Conservation (phyloP, 257 asterid species). For the Knoxia roxburghii region DNA sequence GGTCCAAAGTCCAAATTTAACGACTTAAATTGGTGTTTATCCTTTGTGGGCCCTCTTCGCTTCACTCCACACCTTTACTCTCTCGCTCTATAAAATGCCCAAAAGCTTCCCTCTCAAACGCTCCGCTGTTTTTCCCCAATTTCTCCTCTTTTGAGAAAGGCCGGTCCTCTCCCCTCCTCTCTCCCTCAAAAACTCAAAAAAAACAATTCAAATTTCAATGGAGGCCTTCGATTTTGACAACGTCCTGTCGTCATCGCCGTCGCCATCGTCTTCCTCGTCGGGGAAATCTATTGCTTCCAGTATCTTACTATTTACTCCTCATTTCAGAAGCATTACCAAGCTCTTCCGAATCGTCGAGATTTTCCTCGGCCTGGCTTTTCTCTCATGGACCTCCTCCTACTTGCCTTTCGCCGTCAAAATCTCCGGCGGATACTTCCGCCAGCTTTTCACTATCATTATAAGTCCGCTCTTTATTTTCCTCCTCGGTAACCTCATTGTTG, state of each 20-base stretch:
- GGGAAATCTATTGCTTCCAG: constrained; percentile 20
- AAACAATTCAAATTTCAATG: constrained; percentile 15
- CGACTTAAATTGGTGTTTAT: constrained; percentile 5
- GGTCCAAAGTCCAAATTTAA: not conserved
- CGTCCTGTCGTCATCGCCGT: constrained; percentile 7
- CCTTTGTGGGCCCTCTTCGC: constrained; percentile 5
- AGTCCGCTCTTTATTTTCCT: constrained; percentile 63
- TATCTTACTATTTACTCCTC: constrained; percentile 9
- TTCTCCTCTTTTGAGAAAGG: not conserved
- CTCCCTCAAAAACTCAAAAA: not conserved
- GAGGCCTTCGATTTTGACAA: constrained; percentile 24
- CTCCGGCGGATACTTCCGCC: constrained; percentile 57
- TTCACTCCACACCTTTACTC: not conserved
- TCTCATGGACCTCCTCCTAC: constrained; percentile 45
- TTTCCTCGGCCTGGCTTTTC: constrained; percentile 21
- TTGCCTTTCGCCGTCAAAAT: constrained; percentile 49
- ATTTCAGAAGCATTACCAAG: constrained; percentile 36
- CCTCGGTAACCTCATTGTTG: constrained; percentile 53
- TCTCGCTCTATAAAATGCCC: constrained; percentile 17
- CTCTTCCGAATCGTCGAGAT: constrained; percentile 55
- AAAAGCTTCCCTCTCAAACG: constrained; percentile 13
- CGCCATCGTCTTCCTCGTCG: not conserved
- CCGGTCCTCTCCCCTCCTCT: not conserved
- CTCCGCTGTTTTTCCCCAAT: constrained; percentile 10
- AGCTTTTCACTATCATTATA: constrained; percentile 26